Evolutionary conservation across 1,284 basidiomycete species (phyloP), one percentile per base, ranked within the genome.

Genomic region (Volvariella surrecta): DNA sequence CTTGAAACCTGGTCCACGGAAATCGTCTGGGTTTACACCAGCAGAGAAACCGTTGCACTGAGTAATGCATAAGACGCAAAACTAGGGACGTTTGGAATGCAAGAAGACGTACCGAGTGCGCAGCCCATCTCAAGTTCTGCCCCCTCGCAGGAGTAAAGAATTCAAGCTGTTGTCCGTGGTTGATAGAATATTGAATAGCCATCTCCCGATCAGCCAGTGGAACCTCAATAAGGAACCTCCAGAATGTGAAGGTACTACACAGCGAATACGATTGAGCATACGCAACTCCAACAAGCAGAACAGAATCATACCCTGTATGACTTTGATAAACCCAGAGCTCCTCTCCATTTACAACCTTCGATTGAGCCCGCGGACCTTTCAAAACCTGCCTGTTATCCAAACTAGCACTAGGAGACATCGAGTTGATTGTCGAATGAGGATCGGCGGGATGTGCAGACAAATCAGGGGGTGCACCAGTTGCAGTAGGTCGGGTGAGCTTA

Each of bases 111-210:
- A 87, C 86, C 24, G 88, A 90, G 63, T 95, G 82, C 6, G 84
- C 75, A 9, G 90, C 86, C 86, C 89, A 92, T 50, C 89, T 76
- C 80, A 99, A 85, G 58, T 97, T 94, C 60, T 95, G 83, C 15
- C 73, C 68, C 20, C 73, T 61, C 1, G 82, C 88, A 0, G 95
- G 94, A 10, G 98, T 82, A 55, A 78, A 82, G 61, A 99, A 99
- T 32, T 77, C 74, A 46, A 91, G 69, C 44, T 78, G 73, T 43
- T 84, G 81, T 0, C 93, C 89, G 18, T 76, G 64, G 55, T 94
- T 93, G 50, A 93, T 70, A 37, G 73, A 72, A 57, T 98, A 98
- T 43, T 68, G 71, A 38, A 96, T 73, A n/a, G 71, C 66, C 73
- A 90, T 88, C 64, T 95, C 89, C 30, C 70, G 64, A 6, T 71